Evolutionary conservation across 371 early-diverging fungal species (phyloP), one percentile per base, ranked within the genome.

Genomic region (Mortierella sp.): DNA sequence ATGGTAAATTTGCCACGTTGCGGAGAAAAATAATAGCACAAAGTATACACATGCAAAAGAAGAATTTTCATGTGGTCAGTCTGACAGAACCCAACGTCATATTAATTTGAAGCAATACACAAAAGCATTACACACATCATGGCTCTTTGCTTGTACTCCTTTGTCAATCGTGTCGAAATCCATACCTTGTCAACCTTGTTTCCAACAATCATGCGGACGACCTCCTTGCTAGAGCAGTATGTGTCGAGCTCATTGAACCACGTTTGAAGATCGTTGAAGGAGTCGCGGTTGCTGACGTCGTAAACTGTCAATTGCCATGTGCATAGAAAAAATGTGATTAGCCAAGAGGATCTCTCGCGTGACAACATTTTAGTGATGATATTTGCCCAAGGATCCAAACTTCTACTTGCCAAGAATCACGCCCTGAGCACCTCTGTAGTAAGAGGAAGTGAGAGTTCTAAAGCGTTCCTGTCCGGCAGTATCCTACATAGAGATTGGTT

Each of bases 391-490:
- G 64, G 52, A 73, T 44, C 69, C 31, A 68, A 43, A 31, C 24
- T 22, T 29, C 31, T 9, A 19, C 82, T 68, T 89, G 94, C 95
- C 97, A 39, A 99, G 87, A 74, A 99, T 95, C 16, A 99, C 97
- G 26, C 99, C 99, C 86, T 99, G 98, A 6, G 99, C 99, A 24
- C 99, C 99, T 65, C 99, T 93, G 84, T 99, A 99, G 87, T 99
- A 99, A 41, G 96, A 96, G 5, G 97, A 97, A n/a, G 99, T 99
- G 64, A 99, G 91, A 0, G 99, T 99, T 71, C 99, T 90, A 88
- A 99, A 99, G 44, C 99, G 92, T 87, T 99, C 99, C 88, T 99
- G 99, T 16, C 99, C 99, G 9, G 99, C 99, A 1, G 99, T 99
- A 86, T 99, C 99, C 99, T 99, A 91, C 11, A 58, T 64, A 66